Evolutionary conservation across 306 rosid genomes (phyloP).

Genomic region (Prunus padus): DNA sequence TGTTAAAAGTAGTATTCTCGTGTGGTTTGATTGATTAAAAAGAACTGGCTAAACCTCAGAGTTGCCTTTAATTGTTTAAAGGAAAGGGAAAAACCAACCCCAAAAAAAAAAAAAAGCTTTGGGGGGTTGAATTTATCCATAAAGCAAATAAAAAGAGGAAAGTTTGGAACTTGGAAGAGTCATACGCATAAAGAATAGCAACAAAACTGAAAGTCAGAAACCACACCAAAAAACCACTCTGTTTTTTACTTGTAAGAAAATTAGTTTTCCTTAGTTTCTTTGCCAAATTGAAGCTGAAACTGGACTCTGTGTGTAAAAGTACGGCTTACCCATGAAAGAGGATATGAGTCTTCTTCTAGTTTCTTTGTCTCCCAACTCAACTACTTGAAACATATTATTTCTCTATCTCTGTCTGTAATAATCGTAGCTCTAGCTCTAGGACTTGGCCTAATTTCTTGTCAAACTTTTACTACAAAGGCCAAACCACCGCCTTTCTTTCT

Average conservation of each 20-base stretch:
- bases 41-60: constrained; percentile 2
- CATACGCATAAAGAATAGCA: constrained; percentile 23
- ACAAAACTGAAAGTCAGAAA: neutral
- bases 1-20: constrained; percentile 69
- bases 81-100: constrained; percentile 8
- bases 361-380: constrained; percentile 15
- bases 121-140: constrained; percentile 57
- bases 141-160: constrained; percentile 17
- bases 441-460: constrained; percentile 15
- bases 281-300: constrained; percentile 42
- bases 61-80: constrained; percentile 39
- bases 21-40: constrained; percentile 62
- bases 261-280: neutral
- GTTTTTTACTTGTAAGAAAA: neutral
- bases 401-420: neutral
- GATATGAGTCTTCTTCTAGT: neutral
- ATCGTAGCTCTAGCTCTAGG: neutral
- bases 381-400: constrained; percentile 2
- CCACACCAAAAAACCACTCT: neutral
- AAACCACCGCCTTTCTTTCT: constrained; percentile 49
- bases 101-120: neutral
- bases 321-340: constrained; percentile 55
- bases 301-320: constrained; percentile 18
- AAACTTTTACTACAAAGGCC: constrained; percentile 50
- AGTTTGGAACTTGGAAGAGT: constrained; percentile 7